phyloP scores from a whole-genome alignment of 1,139 yeast species.

The Dujonia santamariae region DNA sequence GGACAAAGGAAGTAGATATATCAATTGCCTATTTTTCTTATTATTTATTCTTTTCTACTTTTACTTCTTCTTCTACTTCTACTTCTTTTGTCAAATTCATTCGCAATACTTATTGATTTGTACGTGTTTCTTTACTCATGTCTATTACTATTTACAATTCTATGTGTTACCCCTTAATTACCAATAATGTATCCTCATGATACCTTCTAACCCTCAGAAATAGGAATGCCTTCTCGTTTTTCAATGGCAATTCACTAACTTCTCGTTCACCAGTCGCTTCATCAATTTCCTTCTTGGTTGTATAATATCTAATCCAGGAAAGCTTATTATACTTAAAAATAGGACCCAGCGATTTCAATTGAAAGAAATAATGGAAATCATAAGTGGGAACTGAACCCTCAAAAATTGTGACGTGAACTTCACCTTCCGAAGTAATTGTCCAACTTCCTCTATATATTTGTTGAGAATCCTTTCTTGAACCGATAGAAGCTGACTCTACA shows the following conservation, averaged over 20 bases:
- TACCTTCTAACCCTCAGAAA: slow-evolving; percentile 63
- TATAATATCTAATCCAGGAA: slow-evolving; percentile 62
- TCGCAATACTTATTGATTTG: not conserved
- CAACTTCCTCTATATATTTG: slow-evolving; percentile 52
- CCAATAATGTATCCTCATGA: slow-evolving; percentile 15
- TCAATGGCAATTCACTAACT: slow-evolving; percentile 50
- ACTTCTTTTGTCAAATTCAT: not conserved
- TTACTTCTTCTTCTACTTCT: not conserved
- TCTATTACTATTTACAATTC: not conserved
- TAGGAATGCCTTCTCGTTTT: slow-evolving; percentile 73
- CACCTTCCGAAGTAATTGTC: slow-evolving; percentile 42
- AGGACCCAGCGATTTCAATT: slow-evolving; percentile 54
- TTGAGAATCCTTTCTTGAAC: slow-evolving; percentile 9
- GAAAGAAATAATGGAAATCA: slow-evolving; percentile 59
- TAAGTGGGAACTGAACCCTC: slow-evolving; percentile 65
- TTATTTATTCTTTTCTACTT: too few species aligned
- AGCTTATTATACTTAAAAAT: slow-evolving; percentile 59
- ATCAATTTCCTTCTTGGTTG: slow-evolving; percentile 43
- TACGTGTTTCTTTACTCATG: too few species aligned
- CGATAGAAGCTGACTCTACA: slow-evolving; percentile 6
- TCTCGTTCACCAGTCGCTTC: slow-evolving; percentile 49
- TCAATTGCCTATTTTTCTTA: too few species aligned
- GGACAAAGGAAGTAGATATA: too few species aligned
- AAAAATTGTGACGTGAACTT: slow-evolving; percentile 52
- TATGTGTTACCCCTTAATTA: not conserved